Percentiles rank a stretch among this genome's conserved stretches.
Evolutionary conservation across 345 rosid species (phyloP).

Genomic region (Mallotus nudiflorus): DNA sequence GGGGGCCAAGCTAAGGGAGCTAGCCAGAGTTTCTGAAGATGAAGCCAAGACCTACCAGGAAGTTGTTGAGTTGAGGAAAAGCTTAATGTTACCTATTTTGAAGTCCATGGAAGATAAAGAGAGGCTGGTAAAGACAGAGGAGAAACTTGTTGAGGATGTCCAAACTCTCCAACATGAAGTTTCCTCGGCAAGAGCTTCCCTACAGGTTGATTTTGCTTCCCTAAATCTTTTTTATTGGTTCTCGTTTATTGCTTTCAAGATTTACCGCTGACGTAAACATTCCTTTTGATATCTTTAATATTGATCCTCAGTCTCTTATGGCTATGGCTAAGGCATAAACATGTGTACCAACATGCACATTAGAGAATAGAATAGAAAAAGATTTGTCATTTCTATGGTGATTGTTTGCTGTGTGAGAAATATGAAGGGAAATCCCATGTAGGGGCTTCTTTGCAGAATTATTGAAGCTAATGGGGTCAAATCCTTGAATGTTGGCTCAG

Average conservation of each 20-base stretch:
- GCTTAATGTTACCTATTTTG: constrained; percentile 49
- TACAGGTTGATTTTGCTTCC: constrained; percentile 52
- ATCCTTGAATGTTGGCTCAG: neutral
- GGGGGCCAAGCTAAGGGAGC: constrained; percentile 62
- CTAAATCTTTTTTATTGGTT: neutral
- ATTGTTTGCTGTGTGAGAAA: neutral
- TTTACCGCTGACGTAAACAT: neutral
- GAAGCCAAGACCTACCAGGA: constrained; percentile 64
- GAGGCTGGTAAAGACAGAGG: constrained; percentile 62
- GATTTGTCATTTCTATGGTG: neutral
- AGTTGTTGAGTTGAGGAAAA: constrained; percentile 55
- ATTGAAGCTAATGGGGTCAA: constrained; percentile 3
- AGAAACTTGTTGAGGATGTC: constrained; percentile 73
- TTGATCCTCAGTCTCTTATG: neutral
- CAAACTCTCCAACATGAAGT: constrained; percentile 63
- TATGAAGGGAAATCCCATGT: neutral
- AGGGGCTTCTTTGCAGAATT: neutral
- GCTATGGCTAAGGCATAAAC: neutral
- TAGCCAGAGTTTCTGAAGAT: constrained; percentile 52
- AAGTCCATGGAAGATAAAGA: constrained; percentile 64
- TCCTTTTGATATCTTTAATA: neutral
- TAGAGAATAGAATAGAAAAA: neutral
- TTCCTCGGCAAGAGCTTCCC: constrained; percentile 59
- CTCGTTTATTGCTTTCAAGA: constrained; percentile 2
- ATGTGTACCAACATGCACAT: neutral